Evolutionary conservation across 768 basidiomycete species (phyloP), one percentile per base, ranked within the genome.

Genomic region (Rhodotorula paludigena): DNA sequence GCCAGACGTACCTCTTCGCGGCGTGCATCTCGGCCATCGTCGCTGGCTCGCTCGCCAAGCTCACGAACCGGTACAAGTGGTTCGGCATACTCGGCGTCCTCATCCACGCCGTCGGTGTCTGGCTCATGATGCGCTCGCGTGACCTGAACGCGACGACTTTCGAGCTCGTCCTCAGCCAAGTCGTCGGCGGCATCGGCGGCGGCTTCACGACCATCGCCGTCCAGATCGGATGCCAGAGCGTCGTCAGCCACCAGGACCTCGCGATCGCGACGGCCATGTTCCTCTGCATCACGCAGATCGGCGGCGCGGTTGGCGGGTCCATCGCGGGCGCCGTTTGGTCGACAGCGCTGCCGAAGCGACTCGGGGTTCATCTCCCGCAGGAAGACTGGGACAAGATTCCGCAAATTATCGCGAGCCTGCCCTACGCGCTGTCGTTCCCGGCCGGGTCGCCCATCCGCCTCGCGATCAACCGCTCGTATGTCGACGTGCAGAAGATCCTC

Each of bases 191-290:
- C 16, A 30, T 73, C 16, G 74, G 74, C 11, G 74, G 72, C 12
- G 74, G 72, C 0, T 69, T 71, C 28, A 75, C 73, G 32, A 73
- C 72, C 16, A 63, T 74, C 28, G 67, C 67, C 25, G 70, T 62
- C 12, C 74, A 73, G 61, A 58, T 68, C 9, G 74, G 75, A 2
- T 69, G 73, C 30, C 75, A 76, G 65, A 53, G 60, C 11, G 74
- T 76, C 1, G 75, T 74, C 3, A 57, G 55, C 9, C 66, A 72
- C 60, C 64, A 71, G n/a, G 69, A 76, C 59, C 60, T 76, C 55
- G 75, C 69, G 5, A 74, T 73, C 57, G 74, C 69, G 20, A 76
- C 74, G 10, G 74, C 75, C 16, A 62, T 74, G 48, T 73, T 74
- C 58, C 68, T 76, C 33, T 74, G 71, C 18, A 73, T 74, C 59